Percentiles rank a stretch among this genome's conserved stretches.
phyloP scores from a whole-genome alignment of 768 basidiomycete genomes.

The Suillus hirtellus region DNA sequence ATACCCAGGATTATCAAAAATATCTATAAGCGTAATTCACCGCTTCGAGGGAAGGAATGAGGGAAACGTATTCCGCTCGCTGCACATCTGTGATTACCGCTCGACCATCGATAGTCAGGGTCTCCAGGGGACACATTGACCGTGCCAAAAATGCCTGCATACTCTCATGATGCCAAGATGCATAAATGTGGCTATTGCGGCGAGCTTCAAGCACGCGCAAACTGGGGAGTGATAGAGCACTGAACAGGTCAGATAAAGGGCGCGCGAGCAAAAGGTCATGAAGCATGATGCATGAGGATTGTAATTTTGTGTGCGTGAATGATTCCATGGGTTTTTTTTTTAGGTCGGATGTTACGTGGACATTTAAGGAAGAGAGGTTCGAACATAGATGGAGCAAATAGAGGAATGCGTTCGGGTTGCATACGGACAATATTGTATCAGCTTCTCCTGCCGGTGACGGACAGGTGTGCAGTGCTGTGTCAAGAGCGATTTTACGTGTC shows the following conservation, averaged over 20 bases:
- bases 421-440: too few species aligned
- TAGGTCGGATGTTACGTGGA: slow-evolving; percentile 7
- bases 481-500: too few species aligned
- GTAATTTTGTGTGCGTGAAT: slow-evolving; percentile 17
- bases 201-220: slow-evolving; percentile 16
- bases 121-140: slow-evolving; percentile 24
- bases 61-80: too few species aligned
- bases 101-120: slow-evolving; percentile 13
- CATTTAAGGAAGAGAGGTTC: slow-evolving; percentile 16
- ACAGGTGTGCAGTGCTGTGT: too few species aligned
- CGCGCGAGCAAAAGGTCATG: background rate
- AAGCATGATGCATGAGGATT: slow-evolving; percentile 14
- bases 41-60: too few species aligned
- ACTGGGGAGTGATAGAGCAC: slow-evolving; percentile 18
- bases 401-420: background rate
- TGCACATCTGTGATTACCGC: too few species aligned
- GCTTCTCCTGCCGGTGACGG: too few species aligned
- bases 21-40: too few species aligned
- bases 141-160: slow-evolving; percentile 23
- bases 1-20: too few species aligned
- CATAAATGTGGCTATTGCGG: too few species aligned
- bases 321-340: background rate
- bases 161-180: slow-evolving; percentile 17
- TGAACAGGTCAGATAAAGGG: slow-evolving; percentile 15
- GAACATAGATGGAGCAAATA: slow-evolving; percentile 15